Evolutionary conservation across 805 yeast genomes (phyloP).

Genomic region (Danielia oregonensis): DNA sequence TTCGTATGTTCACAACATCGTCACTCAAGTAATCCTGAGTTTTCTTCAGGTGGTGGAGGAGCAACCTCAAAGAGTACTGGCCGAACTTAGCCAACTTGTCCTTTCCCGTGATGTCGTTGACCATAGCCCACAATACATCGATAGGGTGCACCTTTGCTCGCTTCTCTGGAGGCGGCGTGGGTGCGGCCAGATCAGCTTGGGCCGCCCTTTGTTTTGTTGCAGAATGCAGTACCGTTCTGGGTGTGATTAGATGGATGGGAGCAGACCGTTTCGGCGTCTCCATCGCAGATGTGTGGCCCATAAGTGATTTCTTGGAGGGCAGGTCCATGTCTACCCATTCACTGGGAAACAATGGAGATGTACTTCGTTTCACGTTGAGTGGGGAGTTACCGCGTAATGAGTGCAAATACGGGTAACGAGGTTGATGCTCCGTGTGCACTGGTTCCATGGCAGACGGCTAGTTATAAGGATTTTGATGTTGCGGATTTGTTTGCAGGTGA

Average conservation of each 20-base stretch:
- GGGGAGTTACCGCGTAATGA: neutral
- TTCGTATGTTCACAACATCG: conserved; percentile 27
- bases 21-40: conserved; percentile 33
- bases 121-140: conserved; percentile 50
- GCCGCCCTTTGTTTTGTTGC: neutral
- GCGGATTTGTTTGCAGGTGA: neutral
- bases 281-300: too few relatives aligned
- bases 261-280: conserved; percentile 1
- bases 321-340: conserved; percentile 12
- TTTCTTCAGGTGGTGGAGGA: conserved; percentile 45
- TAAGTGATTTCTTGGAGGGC: too few relatives aligned
- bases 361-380: neutral
- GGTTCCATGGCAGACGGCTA: conserved; percentile 2
- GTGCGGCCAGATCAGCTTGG: conserved; percentile 8
- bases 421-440: too few relatives aligned
- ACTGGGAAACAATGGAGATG: conserved; percentile 2
- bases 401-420: too few relatives aligned
- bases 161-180: conserved; percentile 5
- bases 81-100: conserved; percentile 66
- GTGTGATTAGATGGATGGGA: conserved; percentile 1
- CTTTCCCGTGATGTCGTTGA: conserved; percentile 60
- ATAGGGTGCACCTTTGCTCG: conserved; percentile 17
- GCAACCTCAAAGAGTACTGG: conserved; percentile 54
- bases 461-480: neutral
- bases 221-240: neutral